Percentiles rank a stretch among this genome's conserved stretches.
Conservation (phyloP, 176 grass and related monocot genomes). For the Poa pratensis region DNA sequence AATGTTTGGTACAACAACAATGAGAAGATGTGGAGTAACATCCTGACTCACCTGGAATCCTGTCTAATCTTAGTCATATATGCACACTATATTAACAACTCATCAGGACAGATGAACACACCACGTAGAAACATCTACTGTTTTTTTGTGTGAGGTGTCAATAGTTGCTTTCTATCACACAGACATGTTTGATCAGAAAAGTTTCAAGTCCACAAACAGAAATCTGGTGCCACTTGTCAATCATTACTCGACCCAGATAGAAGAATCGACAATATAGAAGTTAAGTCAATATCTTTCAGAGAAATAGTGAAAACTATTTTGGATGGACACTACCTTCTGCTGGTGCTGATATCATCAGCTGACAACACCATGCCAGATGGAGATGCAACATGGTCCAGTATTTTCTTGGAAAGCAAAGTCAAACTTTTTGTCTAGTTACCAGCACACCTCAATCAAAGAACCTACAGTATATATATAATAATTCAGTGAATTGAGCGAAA, state of each 20-base stretch:
- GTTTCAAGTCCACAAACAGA: slow-evolving; percentile 10
- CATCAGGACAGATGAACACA: not conserved
- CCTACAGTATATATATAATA: not conserved
- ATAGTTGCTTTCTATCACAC: slow-evolving; percentile 24
- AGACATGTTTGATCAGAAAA: slow-evolving; percentile 17
- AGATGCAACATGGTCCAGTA: not conserved
- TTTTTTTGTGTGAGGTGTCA: slow-evolving; percentile 29
- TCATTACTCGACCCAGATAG: not conserved
- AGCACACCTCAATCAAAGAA: not conserved
- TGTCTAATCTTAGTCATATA: not conserved
- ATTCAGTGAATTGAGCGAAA: not conserved
- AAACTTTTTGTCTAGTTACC: not conserved
- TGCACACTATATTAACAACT: not conserved
- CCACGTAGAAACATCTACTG: not conserved
- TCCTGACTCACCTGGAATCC: slow-evolving; percentile 37
- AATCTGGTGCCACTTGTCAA: slow-evolving; percentile 15
- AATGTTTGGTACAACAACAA: slow-evolving; percentile 53
- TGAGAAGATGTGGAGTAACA: slow-evolving; percentile 34
- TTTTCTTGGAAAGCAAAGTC: not conserved
- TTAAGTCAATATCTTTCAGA: not conserved
- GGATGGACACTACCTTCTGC: not conserved
- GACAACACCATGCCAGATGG: not conserved
- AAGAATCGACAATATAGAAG: not conserved
- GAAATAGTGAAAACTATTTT: not conserved
- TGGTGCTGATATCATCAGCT: slow-evolving; percentile 26